A percentile compares a stretch with the other conserved stretches of the same genome.
These are phyloP conservation scores for Trichothecium roseum DNA, from an alignment of 2,329 filamentous ascomycete genomes.

Conservation along the genomic window DNA sequence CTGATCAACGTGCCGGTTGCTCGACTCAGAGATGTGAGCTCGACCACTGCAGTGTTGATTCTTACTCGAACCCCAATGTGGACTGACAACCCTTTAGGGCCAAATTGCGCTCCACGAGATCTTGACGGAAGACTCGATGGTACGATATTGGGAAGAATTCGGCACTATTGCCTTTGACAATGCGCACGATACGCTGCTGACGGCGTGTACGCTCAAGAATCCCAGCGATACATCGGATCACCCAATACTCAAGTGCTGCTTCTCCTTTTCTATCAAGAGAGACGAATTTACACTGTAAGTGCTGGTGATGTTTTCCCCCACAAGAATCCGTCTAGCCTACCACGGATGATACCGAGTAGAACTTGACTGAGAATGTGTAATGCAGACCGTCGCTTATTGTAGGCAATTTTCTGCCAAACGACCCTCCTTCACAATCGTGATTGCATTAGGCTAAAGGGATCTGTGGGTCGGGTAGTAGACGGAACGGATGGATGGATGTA, in stretches of 20 bases:
- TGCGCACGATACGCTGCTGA: slow-evolving; percentile 87
- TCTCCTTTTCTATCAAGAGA: slow-evolving; percentile 91
- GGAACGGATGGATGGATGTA: too few relatives aligned
- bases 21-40: slow-evolving; percentile 74
- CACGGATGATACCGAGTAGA: too few relatives aligned
- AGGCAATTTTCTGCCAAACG: slow-evolving; percentile 90
- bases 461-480: too few relatives aligned
- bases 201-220: slow-evolving; percentile 82
- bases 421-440: slow-evolving; percentile 34
- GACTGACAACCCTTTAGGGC: slow-evolving; percentile 50
- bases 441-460: too few relatives aligned
- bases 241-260: slow-evolving; percentile 81
- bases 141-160: slow-evolving; percentile 99
- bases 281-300: slow-evolving; percentile 94
- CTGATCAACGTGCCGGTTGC: slow-evolving; percentile 90
- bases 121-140: slow-evolving; percentile 85
- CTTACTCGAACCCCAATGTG: not conserved
- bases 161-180: slow-evolving; percentile 94
- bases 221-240: slow-evolving; percentile 59
- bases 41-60: not conserved
- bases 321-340: not conserved
- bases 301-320: not conserved
- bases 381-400: slow-evolving; percentile 83
- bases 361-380: slow-evolving; percentile 3
- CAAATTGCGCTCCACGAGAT: slow-evolving; percentile 94